These are phyloP conservation scores for Cicer cuneatum DNA, from an alignment of 306 rosid genomes.

Conservation along the genomic window DNA sequence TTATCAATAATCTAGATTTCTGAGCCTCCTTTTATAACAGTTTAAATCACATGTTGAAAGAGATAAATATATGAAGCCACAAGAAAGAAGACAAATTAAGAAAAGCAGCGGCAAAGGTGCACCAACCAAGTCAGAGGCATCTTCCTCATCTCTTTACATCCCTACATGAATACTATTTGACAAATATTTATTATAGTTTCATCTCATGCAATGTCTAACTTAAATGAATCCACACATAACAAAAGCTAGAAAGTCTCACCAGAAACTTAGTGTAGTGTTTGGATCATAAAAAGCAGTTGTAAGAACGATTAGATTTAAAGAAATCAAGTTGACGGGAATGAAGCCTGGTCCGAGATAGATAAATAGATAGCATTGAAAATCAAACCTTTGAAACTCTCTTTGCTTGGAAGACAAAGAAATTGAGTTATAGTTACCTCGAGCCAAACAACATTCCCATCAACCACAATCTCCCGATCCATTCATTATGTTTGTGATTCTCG, in stretches of 20 bases:
- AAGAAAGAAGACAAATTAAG: not conserved
- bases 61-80: not conserved
- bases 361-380: conserved; percentile 5
- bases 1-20: not conserved
- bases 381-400: conserved; percentile 34
- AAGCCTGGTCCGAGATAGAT: conserved; percentile 73
- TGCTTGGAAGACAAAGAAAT: conserved; percentile 14
- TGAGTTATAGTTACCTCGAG: conserved; percentile 53
- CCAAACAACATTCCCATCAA: conserved; percentile 79
- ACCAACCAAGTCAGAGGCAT: conserved; percentile 38
- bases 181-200: no score
- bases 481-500: no score
- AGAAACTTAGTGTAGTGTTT: no score
- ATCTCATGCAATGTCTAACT: conserved; percentile 39
- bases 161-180: not conserved
- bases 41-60: no score
- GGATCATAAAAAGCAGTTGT: no score
- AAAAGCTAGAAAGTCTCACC: no score
- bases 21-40: conserved; percentile 3
- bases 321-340: conserved; percentile 62
- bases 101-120: not conserved
- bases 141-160: not conserved
- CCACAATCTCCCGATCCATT: conserved; percentile 47
- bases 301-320: not conserved
- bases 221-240: not conserved